These are phyloP conservation scores for Bacterosira constricta DNA, from an alignment of 108 stramenopile genomes.

Conservation along the genomic window DNA sequence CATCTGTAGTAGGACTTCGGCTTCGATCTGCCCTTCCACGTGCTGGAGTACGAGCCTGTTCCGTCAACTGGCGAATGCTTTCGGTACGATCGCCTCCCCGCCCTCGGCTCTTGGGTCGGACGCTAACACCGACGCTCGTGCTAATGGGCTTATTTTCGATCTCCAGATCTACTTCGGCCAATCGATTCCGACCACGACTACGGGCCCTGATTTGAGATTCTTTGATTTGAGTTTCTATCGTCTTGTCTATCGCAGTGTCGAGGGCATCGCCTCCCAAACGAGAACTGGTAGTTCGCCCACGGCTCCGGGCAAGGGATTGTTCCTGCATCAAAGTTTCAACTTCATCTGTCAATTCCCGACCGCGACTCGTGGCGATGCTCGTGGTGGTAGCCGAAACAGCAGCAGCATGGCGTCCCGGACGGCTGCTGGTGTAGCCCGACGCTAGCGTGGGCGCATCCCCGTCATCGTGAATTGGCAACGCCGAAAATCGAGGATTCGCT, in stretches of 20 bases:
- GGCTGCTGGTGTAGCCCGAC: constrained; percentile 2
- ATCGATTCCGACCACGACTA: too few relatives aligned
- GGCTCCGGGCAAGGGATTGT: constrained; percentile 5
- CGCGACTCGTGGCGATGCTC: neutral
- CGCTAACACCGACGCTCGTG: neutral
- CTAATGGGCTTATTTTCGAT: neutral
- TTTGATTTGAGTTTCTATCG: neutral
- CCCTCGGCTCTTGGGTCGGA: constrained; percentile 27
- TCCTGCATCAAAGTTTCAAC: constrained; percentile 4
- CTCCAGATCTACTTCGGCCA: neutral
- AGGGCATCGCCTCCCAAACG: neutral
- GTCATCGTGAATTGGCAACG: too few relatives aligned
- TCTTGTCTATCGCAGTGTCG: neutral
- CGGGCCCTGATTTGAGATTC: neutral
- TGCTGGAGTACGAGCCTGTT: constrained; percentile 30
- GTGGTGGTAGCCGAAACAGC: too few relatives aligned
- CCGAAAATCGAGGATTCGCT: neutral
- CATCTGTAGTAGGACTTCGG: constrained; percentile 13
- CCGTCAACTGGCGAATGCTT: constrained; percentile 34
- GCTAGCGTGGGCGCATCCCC: neutral
- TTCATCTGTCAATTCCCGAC: constrained; percentile 8
- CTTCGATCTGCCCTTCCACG: constrained; percentile 23
- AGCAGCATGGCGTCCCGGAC: neutral
- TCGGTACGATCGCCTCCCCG: constrained; percentile 37
- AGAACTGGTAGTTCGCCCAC: constrained; percentile 7